Percentiles rank a stretch among this genome's conserved stretches.
Conservation (phyloP, 306 rosid species). For the Inga leiocalycina region DNA sequence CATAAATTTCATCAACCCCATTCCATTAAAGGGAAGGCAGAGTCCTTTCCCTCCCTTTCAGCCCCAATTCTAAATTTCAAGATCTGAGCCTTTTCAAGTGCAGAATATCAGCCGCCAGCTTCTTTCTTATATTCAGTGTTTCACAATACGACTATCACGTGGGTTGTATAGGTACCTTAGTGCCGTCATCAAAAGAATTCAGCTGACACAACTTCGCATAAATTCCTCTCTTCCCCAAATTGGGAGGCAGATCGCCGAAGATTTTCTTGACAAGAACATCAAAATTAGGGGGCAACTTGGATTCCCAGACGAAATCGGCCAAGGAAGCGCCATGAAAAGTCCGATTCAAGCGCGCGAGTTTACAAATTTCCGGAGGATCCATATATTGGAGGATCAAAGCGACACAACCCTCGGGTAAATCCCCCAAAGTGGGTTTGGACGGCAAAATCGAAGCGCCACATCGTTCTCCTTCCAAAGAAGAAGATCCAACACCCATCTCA, state of each 20-base stretch:
- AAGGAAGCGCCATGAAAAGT: constrained; percentile 75
- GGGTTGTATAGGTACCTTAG: constrained; percentile 52
- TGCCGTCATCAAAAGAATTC: constrained; percentile 53
- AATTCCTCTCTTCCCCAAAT: constrained; percentile 57
- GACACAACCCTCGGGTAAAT: constrained; percentile 74
- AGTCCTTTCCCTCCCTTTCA: neutral
- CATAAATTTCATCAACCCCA: neutral
- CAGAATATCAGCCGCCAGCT: neutral
- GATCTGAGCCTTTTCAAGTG: neutral
- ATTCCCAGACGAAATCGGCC: constrained; percentile 84
- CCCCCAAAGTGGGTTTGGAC: constrained; percentile 53
- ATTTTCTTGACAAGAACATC: constrained; percentile 38
- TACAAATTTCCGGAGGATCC: constrained; percentile 66
- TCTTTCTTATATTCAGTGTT: neutral
- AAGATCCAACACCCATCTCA: constrained; percentile 51
- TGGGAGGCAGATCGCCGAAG: constrained; percentile 36
- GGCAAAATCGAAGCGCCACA: constrained; percentile 30
- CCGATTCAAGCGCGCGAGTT: constrained; percentile 56
- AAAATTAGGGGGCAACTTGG: constrained; percentile 69
- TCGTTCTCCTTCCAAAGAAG: constrained; percentile 33
- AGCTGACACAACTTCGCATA: constrained; percentile 60
- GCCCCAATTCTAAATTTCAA: neutral
- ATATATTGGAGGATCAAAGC: constrained; percentile 54
- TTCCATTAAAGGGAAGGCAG: neutral
- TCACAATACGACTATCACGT: neutral